Percentiles rank a stretch among this genome's conserved stretches.
phyloP scores from a whole-genome alignment of 1,284 basidiomycete species.

The Apiotrichum sp. region DNA sequence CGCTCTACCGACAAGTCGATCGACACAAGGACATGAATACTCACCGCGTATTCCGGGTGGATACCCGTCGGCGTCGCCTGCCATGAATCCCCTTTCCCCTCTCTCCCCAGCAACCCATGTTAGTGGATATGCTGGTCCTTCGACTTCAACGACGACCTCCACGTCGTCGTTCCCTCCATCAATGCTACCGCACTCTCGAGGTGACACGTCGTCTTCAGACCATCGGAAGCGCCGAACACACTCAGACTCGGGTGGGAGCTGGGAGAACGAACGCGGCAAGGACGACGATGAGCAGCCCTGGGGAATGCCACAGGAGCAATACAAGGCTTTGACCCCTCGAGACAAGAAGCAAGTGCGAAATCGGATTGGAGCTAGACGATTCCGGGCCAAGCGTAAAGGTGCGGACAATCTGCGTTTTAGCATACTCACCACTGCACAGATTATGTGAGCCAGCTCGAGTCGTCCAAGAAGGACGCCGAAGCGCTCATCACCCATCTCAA shows the following conservation, averaged over 20 bases:
- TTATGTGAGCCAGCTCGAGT: constrained; percentile 15
- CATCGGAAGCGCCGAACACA: constrained; percentile 10
- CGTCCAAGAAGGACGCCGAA: constrained; percentile 17
- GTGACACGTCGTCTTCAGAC: constrained; percentile 1
- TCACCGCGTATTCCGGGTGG: constrained; percentile 16
- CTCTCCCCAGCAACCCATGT: constrained; percentile 16
- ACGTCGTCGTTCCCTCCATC: constrained; percentile 13
- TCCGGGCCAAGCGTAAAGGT: constrained; percentile 44
- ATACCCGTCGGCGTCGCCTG: constrained; percentile 14
- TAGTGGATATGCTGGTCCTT: constrained; percentile 2
- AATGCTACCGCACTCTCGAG: constrained; percentile 7
- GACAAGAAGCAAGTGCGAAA: constrained; percentile 45
- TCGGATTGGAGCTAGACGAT: constrained; percentile 37
- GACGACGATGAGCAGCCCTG: constrained; percentile 33
- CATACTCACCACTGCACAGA: constrained; percentile 7
- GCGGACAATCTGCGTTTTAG: constrained; percentile 7
- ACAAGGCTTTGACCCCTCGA: constrained; percentile 36
- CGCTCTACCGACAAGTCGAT: constrained; percentile 3
- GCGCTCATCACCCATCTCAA: constrained; percentile 21
- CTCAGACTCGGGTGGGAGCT: constrained; percentile 8
- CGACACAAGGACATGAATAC: constrained; percentile 12
- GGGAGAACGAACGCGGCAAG: constrained; percentile 10
- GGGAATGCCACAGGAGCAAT: constrained; percentile 44
- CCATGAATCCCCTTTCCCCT: constrained; percentile 15
- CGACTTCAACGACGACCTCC: constrained; percentile 2